Conservation (phyloP, 192 early-diverging fungal species). For the Podila epigama region DNA sequence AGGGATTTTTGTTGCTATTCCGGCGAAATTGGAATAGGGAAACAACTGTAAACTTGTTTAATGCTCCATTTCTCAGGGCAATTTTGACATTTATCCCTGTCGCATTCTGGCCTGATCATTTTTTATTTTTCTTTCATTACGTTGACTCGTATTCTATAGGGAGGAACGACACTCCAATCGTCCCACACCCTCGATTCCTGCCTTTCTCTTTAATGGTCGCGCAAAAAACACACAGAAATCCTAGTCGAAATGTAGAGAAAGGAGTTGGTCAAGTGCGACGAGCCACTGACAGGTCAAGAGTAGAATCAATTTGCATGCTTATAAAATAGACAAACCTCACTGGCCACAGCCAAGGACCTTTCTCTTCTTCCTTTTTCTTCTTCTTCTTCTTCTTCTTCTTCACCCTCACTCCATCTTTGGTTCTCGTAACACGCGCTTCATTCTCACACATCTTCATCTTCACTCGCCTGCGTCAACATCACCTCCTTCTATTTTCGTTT, state of each 20-base stretch:
- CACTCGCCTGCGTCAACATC: not conserved
- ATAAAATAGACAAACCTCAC: no score
- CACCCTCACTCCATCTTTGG: no score
- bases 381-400: constrained; percentile 4
- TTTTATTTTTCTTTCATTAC: not conserved
- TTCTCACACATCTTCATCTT: constrained; percentile 2
- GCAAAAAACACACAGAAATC: no score
- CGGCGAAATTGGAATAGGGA: not conserved
- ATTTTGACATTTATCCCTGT: no score
- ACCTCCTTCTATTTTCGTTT: constrained; percentile 7
- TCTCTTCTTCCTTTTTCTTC: constrained; percentile 6
- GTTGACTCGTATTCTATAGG: not conserved
- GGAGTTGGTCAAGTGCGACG: no score
- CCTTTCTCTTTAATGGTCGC: no score
- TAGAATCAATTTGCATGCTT: not conserved
- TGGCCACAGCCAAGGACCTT: no score
- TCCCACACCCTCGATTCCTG: no score
- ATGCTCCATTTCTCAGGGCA: not conserved
- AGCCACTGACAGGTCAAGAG: no score
- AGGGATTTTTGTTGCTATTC: not conserved
- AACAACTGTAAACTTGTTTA: not conserved
- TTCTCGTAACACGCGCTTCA: no score
- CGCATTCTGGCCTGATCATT: not conserved
- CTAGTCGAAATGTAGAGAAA: no score
- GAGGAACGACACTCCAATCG: not conserved